Conservation (phyloP, 2,329 filamentous ascomycete genomes). For the Aspergillus candidus region DNA sequence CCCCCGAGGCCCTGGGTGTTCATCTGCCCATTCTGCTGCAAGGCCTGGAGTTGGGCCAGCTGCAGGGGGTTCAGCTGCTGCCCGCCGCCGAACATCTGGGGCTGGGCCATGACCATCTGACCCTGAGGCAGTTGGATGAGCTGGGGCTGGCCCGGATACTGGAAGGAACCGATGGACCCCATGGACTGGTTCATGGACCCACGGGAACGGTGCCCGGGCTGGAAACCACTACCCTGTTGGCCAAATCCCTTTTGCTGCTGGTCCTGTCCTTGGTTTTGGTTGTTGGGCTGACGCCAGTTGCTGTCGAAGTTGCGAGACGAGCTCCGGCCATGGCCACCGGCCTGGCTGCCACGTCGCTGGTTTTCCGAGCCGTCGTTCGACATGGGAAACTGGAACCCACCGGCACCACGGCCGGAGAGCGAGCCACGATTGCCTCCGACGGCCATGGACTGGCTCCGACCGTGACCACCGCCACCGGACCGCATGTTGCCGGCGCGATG, state of each 20-base stretch:
- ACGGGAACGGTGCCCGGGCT: slow-evolving; percentile 83
- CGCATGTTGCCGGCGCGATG: slow-evolving; percentile 73
- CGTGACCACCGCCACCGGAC: slow-evolving; percentile 59
- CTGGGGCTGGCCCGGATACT: slow-evolving; percentile 82
- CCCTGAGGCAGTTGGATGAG: slow-evolving; percentile 77
- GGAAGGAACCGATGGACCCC: slow-evolving; percentile 75
- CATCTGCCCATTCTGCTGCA: slow-evolving; percentile 87
- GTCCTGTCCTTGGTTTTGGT: slow-evolving; percentile 41
- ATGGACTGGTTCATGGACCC: slow-evolving; percentile 83
- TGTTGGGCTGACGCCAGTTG: slow-evolving; percentile 87
- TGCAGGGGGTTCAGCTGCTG: slow-evolving; percentile 85
- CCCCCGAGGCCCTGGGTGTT: slow-evolving; percentile 64
- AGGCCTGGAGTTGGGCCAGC: slow-evolving; percentile 80
- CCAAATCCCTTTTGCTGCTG: slow-evolving; percentile 56
- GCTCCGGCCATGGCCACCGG: slow-evolving; percentile 65
- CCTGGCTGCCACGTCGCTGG: slow-evolving; percentile 65
- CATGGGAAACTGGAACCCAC: slow-evolving; percentile 65
- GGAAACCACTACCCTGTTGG: slow-evolving; percentile 70
- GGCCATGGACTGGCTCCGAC: slow-evolving; percentile 45
- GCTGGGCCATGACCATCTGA: slow-evolving; percentile 72
- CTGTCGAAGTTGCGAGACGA: slow-evolving; percentile 93
- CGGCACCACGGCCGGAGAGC: slow-evolving; percentile 57
- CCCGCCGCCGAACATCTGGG: slow-evolving; percentile 71
- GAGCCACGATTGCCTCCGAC: slow-evolving; percentile 61
- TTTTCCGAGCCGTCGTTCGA: slow-evolving; percentile 55